Base-by-base conservation (phyloP, 345 rosid genomes). In the Carallia brachiata region DNA sequence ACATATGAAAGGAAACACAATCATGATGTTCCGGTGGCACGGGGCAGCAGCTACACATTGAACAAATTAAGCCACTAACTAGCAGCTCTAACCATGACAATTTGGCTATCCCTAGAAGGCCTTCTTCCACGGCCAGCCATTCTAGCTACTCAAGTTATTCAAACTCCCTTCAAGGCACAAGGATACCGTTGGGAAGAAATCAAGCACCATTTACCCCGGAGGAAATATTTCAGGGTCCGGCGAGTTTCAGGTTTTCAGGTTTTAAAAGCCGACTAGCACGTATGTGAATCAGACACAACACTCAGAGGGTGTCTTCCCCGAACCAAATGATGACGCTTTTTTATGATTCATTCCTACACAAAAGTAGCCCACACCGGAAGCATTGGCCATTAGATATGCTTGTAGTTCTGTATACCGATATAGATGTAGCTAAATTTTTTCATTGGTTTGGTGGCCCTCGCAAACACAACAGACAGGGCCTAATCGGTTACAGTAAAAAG, bases 21-120 rank as follows among this genome's bases (percentile, higher is more conserved):
- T 71, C 80, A 77, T 53, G 77, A 77, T 59, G 77, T 77, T 39
- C 80, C 80, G 1, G 80, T 74, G 0, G 69, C 80, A 3, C 66
- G 77, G 4, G 74, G 80, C 56, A 91, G 96, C 40, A 83, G 96
- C 44, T 89, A 87, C 27, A 44, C 86, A 1, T 27, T 81, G 67
- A 85, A 82, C 63, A 23, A 23, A 23, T 23, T 23, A 84, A 85
- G 68, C 80, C 66, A 23, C 87, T 75, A 32, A 40, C 73, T 1
- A 77, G 32, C 16, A 13, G 56, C 19, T 36, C 13, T 65, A 44
- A 15, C 10, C 17, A n/a, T 53, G 47, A 13, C 62, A 53, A 6
- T 30, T 58, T 66, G 36, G 59, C 93, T 1, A 70, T 23, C 23
- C 23, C 93, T 4, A 77, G 88, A 28, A 88, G 94, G 85, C 96